Evolutionary conservation across 2,329 filamentous ascomycete genomes (phyloP).

Genomic region (Huntiella moniliformis): DNA sequence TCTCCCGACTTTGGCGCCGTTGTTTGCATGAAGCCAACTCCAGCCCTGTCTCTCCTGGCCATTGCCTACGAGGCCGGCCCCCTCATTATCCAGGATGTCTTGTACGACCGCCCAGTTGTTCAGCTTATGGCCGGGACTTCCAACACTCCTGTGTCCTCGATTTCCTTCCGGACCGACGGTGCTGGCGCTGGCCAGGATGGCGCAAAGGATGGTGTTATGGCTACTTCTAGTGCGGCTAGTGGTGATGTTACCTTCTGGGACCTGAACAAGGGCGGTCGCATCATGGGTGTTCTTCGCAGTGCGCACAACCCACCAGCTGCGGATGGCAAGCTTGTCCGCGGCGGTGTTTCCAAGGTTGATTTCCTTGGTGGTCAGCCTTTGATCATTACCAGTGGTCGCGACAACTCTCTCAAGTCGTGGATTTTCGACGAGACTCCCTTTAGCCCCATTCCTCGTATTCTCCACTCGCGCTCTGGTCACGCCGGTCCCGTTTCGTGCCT

Average conservation of each 20-base stretch:
- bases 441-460: slow-evolving; percentile 62
- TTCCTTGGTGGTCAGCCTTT: slow-evolving; percentile 82
- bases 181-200: slow-evolving; percentile 78
- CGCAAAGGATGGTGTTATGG: slow-evolving; percentile 76
- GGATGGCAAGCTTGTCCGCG: slow-evolving; percentile 36
- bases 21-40: slow-evolving; percentile 70
- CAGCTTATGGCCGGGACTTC: slow-evolving; percentile 47
- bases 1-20: slow-evolving; percentile 56
- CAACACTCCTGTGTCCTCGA: slow-evolving; percentile 53
- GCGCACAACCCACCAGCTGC: slow-evolving; percentile 62
- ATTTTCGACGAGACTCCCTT: slow-evolving; percentile 89
- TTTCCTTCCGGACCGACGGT: slow-evolving; percentile 80
- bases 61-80: slow-evolving; percentile 71
- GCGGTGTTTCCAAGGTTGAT: slow-evolving; percentile 71
- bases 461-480: slow-evolving; percentile 78
- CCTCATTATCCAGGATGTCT: slow-evolving; percentile 63
- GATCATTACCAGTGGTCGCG: slow-evolving; percentile 72
- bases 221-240: slow-evolving; percentile 58
- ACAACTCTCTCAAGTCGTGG: slow-evolving; percentile 92
- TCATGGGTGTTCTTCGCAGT: slow-evolving; percentile 70
- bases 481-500: slow-evolving; percentile 69
- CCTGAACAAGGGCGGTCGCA: slow-evolving; percentile 68
- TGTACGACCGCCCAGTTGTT: slow-evolving; percentile 55
- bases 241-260: slow-evolving; percentile 96
- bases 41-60: slow-evolving; percentile 68